These are phyloP conservation scores for Strigomonas culicis DNA, from an alignment of 208 protist genomes.

Conservation along the genomic window DNA sequence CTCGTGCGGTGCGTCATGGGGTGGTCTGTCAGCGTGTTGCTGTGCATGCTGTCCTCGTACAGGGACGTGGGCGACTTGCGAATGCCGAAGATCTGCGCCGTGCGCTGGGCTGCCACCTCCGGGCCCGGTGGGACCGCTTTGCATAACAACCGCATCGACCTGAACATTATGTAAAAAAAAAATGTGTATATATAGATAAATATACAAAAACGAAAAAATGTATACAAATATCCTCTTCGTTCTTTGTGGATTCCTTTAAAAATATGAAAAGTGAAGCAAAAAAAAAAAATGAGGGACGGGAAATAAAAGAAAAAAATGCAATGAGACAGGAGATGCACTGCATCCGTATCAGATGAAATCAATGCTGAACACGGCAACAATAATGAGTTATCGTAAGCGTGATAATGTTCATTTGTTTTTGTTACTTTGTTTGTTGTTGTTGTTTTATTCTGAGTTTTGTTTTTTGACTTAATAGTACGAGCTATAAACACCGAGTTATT, in stretches of 20 bases:
- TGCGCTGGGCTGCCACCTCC: conserved; percentile 17
- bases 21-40: conserved; percentile 83
- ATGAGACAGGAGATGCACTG: background rate
- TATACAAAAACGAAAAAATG: conserved; percentile 6
- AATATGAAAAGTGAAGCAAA: background rate
- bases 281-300: background rate
- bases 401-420: no score
- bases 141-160: background rate
- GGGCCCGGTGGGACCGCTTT: conserved; percentile 12
- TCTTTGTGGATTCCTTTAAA: background rate
- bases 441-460: no score
- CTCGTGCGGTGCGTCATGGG: conserved; percentile 79
- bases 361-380: background rate
- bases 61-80: conserved; percentile 70
- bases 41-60: conserved; percentile 82
- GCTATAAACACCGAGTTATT: background rate
- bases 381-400: background rate
- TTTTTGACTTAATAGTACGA: background rate
- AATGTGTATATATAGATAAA: background rate
- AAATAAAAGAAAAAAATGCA: conserved; percentile 7
- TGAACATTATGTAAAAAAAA: conserved; percentile 1
- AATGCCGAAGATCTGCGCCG: conserved; percentile 61
- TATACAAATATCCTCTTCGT: conserved; percentile 3
- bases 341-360: background rate
- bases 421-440: background rate